A percentile compares a stretch with the other conserved stretches of the same genome.
Conservation (phyloP, 495 filamentous ascomycete genomes). For the Penicillium chermesinum region DNA sequence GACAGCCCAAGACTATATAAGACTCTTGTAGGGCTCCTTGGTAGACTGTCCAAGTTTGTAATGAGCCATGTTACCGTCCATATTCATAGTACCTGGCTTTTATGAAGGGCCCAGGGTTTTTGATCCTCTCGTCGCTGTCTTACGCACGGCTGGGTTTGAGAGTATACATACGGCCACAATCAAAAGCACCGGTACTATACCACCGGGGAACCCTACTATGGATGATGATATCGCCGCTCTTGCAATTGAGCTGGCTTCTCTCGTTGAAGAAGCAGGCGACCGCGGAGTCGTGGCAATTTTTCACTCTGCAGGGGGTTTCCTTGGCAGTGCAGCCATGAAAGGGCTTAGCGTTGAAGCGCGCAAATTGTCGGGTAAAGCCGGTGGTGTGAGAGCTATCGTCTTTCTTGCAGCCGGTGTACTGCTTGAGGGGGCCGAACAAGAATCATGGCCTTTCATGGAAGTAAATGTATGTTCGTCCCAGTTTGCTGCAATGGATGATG, state of each 20-base stretch:
- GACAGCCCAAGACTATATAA: no score
- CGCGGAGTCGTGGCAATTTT: conserved; percentile 16
- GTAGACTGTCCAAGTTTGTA: no score
- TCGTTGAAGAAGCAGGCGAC: neutral
- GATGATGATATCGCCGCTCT: neutral
- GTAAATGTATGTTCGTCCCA: neutral
- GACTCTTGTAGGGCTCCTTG: no score
- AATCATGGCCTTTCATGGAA: conserved; percentile 18
- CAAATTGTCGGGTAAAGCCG: neutral
- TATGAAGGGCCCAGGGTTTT: neutral
- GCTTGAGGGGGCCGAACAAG: conserved; percentile 13
- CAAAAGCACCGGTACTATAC: neutral
- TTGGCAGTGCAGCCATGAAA: conserved; percentile 28
- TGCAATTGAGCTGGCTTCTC: neutral
- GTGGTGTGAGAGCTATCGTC: conserved; percentile 22
- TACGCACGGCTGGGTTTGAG: neutral
- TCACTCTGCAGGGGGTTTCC: conserved; percentile 36
- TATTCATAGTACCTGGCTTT: neutral
- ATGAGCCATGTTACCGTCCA: neutral
- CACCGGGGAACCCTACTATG: neutral
- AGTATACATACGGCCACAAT: neutral
- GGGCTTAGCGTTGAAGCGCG: conserved; percentile 15
- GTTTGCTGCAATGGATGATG: no score
- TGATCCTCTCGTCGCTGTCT: neutral
- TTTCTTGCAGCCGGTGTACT: conserved; percentile 18